A percentile compares a stretch with the other conserved stretches of the same genome.
phyloP scores from a whole-genome alignment of 306 rosid genomes.

The Begonia loranthoides region DNA sequence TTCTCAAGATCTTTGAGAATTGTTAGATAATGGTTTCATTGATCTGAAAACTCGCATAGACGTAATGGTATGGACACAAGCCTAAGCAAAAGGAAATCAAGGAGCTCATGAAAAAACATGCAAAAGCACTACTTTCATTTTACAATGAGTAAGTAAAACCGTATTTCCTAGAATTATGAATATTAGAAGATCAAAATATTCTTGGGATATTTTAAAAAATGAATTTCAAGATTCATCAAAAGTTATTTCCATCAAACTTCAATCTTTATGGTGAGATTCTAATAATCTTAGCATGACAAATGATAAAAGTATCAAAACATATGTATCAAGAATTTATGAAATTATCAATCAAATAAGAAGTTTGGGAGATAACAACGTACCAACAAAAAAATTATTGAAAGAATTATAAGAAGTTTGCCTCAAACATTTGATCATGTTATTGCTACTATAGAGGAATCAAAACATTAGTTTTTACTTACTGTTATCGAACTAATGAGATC shows the following conservation, averaged over 20 bases:
- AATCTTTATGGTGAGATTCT: background rate
- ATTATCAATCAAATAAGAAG: background rate
- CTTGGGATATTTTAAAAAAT: background rate
- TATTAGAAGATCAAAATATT: too few relatives aligned
- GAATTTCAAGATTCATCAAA: background rate
- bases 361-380: background rate
- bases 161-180: too few relatives aligned
- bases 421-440: background rate
- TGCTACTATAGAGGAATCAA: background rate
- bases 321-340: background rate
- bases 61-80: too few relatives aligned
- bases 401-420: too few relatives aligned
- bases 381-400: background rate
- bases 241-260: background rate
- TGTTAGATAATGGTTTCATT: too few relatives aligned
- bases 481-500: background rate
- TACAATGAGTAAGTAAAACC: background rate
- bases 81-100: too few relatives aligned
- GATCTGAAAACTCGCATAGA: too few relatives aligned
- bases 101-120: too few relatives aligned
- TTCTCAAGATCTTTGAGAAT: too few relatives aligned
- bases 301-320: background rate
- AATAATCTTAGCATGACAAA: conserved; percentile 1
- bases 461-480: background rate
- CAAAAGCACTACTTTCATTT: too few relatives aligned